phyloP scores from a whole-genome alignment of 176 grass and related monocot genomes.

The Triticum turgidum region DNA sequence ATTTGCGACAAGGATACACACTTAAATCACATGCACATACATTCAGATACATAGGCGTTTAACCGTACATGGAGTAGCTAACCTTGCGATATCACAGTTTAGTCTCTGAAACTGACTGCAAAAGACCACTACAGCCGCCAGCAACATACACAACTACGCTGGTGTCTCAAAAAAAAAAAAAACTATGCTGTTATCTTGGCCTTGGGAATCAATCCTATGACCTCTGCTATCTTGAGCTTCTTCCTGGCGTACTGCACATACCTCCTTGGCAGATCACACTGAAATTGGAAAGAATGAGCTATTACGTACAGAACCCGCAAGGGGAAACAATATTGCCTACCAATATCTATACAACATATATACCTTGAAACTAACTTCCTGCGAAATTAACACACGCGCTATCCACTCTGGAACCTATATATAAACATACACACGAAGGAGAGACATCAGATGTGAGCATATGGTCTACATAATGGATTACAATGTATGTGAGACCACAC shows the following conservation, averaged over 20 bases:
- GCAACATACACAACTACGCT: neutral
- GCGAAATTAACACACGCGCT: neutral
- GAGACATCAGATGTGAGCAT: neutral
- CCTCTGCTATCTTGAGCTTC: conserved; percentile 7
- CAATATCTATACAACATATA: neutral
- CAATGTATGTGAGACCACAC: neutral
- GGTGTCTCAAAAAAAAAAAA: no score
- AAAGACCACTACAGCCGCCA: neutral
- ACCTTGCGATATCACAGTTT: no score
- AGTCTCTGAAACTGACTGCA: no score
- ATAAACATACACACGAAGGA: neutral
- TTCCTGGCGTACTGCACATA: neutral
- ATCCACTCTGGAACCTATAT: neutral
- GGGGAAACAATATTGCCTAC: neutral
- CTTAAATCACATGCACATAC: no score
- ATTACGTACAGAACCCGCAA: neutral
- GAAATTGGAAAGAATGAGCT: neutral
- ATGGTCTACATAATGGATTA: neutral
- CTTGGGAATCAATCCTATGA: neutral
- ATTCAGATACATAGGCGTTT: no score
- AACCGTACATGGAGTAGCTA: no score
- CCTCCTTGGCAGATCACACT: neutral
- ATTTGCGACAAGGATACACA: no score
- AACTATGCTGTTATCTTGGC: no score
- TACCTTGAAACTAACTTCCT: neutral